Evolutionary conservation across 2,329 filamentous ascomycete species (phyloP), one percentile per base, ranked within the genome.

Genomic region (Sclerotinia spermophila): DNA sequence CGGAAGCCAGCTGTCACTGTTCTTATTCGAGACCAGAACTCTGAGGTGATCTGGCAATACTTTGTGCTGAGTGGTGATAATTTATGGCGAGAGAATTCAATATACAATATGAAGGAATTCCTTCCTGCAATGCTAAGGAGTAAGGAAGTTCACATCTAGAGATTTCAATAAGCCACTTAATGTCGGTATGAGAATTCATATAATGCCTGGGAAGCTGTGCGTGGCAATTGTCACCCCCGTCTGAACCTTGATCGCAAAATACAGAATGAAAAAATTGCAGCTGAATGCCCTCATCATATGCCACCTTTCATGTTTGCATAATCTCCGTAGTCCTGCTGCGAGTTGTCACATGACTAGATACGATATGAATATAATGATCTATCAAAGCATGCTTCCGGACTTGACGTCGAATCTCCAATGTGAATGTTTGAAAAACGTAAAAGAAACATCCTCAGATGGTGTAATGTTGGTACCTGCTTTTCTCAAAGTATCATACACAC

Each of bases 171-270:
- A 68, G 35, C 53, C 40, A 68, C 21, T 60, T 35, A 24, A 45
- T 60, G 35, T 68, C 66, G 11, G 56, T 21, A 30, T 68, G 30
- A n/a, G 55, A 55, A 24, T 68, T 44, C 66, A 68, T 68, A 13
- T 68, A 68, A 21, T 68, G 55, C 11, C 45, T 68, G 19, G 66
- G 66, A 38, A 68, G 66, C 7, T n/a, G 24, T 27, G 38, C 55
- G 15, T 58, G 66, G 11, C 3, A 38, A 30, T 48, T 61, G 0
- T 33, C 15, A 30, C 5, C 10, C 3, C 10, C 27, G 40, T 40
- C 33, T 24, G 5, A 30, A 67, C 3, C 8, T 30, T 68, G 59
- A 11, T 68, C 42, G 11, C 55, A 59, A 24, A 60, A 38, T 7
- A 55, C 60, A 40, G 38, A 68, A 58, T 68, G 35, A 40, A 55